Conservation (phyloP, 768 basidiomycete genomes). For the Suillus americanus region DNA sequence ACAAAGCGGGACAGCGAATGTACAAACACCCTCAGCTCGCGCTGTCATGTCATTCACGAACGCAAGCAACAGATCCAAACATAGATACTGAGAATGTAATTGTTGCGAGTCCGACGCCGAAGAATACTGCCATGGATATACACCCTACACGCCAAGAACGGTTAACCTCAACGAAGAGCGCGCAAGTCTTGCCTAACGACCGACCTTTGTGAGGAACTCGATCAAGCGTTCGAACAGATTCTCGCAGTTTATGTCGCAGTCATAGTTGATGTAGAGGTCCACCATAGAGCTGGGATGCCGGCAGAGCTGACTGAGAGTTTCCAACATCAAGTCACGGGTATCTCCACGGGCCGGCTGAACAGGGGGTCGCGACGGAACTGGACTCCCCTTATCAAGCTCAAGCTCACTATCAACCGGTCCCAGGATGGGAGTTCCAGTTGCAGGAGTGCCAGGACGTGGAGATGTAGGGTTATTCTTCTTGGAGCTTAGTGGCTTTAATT, state of each 20-base stretch:
- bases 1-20: background rate
- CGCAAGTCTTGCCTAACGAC: constrained; percentile 11
- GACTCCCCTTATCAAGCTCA: constrained; percentile 48
- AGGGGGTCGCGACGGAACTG: constrained; percentile 54
- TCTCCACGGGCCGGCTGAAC: constrained; percentile 82
- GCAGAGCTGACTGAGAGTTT: constrained; percentile 80
- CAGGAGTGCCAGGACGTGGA: constrained; percentile 54
- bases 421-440: constrained; percentile 42
- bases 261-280: constrained; percentile 94
- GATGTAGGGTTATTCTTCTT: constrained; percentile 42
- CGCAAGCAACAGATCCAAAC: constrained; percentile 81
- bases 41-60: constrained; percentile 88
- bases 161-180: constrained; percentile 6
- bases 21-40: constrained; percentile 52
- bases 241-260: constrained; percentile 96
- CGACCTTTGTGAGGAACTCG: constrained; percentile 85
- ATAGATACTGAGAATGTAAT: constrained; percentile 80
- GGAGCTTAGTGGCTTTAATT: constrained; percentile 25
- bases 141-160: constrained; percentile 53
- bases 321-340: constrained; percentile 86
- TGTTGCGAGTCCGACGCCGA: constrained; percentile 63
- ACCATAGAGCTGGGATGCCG: constrained; percentile 91
- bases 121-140: constrained; percentile 68
- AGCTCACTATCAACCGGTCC: constrained; percentile 36
- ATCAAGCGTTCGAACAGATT: constrained; percentile 90